Evolutionary conservation across 352 stramenopile species (phyloP).

Genomic region (Albugo laibachii): DNA sequence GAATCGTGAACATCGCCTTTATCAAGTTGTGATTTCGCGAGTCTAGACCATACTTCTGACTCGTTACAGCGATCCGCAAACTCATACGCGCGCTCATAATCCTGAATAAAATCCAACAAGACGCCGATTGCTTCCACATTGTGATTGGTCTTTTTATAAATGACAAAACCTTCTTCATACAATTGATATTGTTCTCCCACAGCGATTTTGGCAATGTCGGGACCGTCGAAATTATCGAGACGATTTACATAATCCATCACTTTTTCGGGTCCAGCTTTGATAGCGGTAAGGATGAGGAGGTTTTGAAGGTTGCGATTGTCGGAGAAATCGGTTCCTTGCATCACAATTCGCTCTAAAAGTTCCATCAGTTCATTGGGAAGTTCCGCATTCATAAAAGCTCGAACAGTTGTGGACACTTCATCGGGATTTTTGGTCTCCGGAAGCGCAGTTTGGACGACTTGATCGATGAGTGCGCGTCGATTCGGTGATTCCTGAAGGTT

Average conservation of each 20-base stretch:
- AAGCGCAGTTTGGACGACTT: slow-evolving; percentile 98
- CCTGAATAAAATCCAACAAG: slow-evolving; percentile 90
- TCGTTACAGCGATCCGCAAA: slow-evolving; percentile 98
- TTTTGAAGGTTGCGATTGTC: slow-evolving; percentile 99
- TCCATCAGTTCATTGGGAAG: slow-evolving; percentile 98
- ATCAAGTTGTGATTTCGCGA: slow-evolving; percentile 97
- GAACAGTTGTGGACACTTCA: slow-evolving; percentile 98
- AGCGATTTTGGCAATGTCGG: slow-evolving; percentile 98
- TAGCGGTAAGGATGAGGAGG: slow-evolving; percentile 98
- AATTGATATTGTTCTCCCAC: slow-evolving; percentile 96
- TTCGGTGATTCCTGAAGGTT: slow-evolving; percentile 81
- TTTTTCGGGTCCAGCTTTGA: slow-evolving; percentile 94
- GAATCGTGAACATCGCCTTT: slow-evolving; percentile 90
- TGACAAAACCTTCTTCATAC: slow-evolving; percentile 98
- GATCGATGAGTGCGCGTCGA: slow-evolving; percentile 94
- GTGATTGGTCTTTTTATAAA: slow-evolving; percentile 99
- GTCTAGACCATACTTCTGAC: slow-evolving; percentile 96
- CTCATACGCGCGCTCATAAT: slow-evolving; percentile 96
- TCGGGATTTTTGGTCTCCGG: slow-evolving; percentile 97
- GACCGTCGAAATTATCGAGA: slow-evolving; percentile 99
- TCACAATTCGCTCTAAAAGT: slow-evolving; percentile 97
- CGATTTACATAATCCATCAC: slow-evolving; percentile 99
- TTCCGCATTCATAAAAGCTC: slow-evolving; percentile 99
- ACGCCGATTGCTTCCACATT: slow-evolving; percentile 88
- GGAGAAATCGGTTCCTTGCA: slow-evolving; percentile 98